Percentiles rank a stretch among this genome's conserved stretches.
phyloP scores from a whole-genome alignment of 345 rosid species.

The Xanthoceras sorbifolium region DNA sequence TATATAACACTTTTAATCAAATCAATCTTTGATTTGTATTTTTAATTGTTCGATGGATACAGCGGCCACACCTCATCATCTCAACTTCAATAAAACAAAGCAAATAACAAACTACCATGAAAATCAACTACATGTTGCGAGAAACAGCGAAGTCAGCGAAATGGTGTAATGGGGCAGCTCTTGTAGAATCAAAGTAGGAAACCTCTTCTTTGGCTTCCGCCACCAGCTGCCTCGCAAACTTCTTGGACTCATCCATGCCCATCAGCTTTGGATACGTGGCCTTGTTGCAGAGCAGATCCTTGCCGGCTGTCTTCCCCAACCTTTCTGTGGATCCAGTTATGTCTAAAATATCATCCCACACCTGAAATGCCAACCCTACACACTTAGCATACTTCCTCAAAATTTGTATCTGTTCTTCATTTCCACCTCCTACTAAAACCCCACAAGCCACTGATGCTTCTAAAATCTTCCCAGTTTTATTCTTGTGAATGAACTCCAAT shows the following conservation, averaged over 20 bases:
- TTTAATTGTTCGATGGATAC: too few species aligned
- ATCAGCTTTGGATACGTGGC: conserved; percentile 39
- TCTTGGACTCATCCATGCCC: conserved; percentile 36
- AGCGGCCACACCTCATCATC: too few species aligned
- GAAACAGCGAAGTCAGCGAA: conserved; percentile 22
- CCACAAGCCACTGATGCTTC: conserved; percentile 41
- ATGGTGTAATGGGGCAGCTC: conserved; percentile 29
- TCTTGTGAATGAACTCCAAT: conserved; percentile 37
- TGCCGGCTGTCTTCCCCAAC: conserved; percentile 40
- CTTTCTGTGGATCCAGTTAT: conserved; percentile 31
- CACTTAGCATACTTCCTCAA: conserved; percentile 35
- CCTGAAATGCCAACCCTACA: conserved; percentile 36
- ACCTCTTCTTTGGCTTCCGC: conserved; percentile 32
- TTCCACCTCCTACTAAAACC: conserved; percentile 39
- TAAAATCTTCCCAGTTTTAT: conserved; percentile 38
- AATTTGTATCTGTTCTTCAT: conserved; percentile 19
- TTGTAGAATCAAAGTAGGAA: conserved; percentile 24
- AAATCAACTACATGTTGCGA: background rate
- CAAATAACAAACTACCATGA: background rate
- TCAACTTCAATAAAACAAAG: background rate
- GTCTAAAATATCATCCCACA: conserved; percentile 36
- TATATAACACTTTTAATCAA: too few species aligned
- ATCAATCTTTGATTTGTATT: too few species aligned
- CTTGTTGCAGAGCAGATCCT: conserved; percentile 34
- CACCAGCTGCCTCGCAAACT: conserved; percentile 25